Base-by-base conservation (phyloP, 1,284 basidiomycete species). In the Ceratobasidium sp. region DNA sequence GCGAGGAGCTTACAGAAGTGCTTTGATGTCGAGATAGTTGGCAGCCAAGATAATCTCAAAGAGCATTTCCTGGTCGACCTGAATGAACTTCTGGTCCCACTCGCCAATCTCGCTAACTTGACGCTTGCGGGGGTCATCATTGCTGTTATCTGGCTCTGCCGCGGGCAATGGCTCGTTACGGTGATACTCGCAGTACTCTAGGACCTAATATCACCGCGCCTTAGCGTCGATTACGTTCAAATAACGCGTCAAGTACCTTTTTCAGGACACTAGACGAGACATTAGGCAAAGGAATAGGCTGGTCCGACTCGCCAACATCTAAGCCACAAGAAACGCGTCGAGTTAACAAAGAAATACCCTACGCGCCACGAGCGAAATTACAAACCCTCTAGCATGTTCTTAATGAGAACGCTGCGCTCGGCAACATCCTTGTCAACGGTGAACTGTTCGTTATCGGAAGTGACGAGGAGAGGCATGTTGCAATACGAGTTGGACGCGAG, bases 301-400 rank as follows among this genome's bases (percentile, higher is more conserved):
- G 93, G 78, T 88, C 94, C 81, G 92, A 92, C 86, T 96, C 95
- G 82, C 96, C 96, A 74, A 98, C 93, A 87, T 98, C 97, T 98
- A 84, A 38, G 78, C 70, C 71, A 75, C 77, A 57, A 57, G 33
- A 7, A n/a, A 64, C 62, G 42, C 62, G 62, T 42, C 40, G 23
- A n/a, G 62, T 48, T 38, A 68, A 57, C 77, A 80, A 64, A n/a
- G 40, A 12, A 1, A 5, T 15, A 40, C 59, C 17, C 23, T 57
- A 61, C 56, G 68, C 52, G 56, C 71, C 75, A 81, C 69, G 80
- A 80, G 79, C 69, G 77, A 80, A 78, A 75, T 48, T 62, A 44
- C 64, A 40, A 83, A 97, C 97, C 97, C 86, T 99, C 98, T 79
- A 99, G 93, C 97, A 99, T 98, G 89, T 98, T 96, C 90, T 98